A percentile compares a stretch with the other conserved stretches of the same genome.
phyloP scores from a whole-genome alignment of 352 stramenopile species.

The Pythium utonaiense region DNA sequence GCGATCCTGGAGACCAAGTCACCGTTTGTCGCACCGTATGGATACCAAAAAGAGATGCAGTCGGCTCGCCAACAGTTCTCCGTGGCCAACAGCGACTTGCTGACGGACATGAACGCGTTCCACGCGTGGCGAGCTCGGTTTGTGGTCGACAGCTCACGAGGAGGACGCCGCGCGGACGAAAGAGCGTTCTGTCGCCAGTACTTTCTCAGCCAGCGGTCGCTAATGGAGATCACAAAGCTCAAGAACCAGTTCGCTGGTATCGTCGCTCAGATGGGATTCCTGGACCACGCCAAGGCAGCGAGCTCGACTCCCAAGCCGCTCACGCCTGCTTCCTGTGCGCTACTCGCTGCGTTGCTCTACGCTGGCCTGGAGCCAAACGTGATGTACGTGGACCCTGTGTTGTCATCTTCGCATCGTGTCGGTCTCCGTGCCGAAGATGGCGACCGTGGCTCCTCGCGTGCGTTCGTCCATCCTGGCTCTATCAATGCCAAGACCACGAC shows the following conservation, averaged over 20 bases:
- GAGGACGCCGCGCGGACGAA: conserved; percentile 22
- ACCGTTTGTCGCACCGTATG: conserved; percentile 78
- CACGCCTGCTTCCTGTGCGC: conserved; percentile 43
- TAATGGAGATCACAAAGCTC: conserved; percentile 68
- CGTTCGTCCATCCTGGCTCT: conserved; percentile 67
- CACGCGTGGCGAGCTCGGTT: conserved; percentile 41
- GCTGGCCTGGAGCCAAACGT: conserved; percentile 91
- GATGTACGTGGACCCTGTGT: conserved; percentile 59
- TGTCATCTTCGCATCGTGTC: conserved; percentile 24
- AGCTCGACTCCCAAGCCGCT: conserved; percentile 24
- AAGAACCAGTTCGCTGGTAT: conserved; percentile 73
- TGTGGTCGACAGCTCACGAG: neutral
- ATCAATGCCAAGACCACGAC: conserved; percentile 62
- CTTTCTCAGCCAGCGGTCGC: conserved; percentile 52
- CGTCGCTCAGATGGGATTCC: conserved; percentile 65
- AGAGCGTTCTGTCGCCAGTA: conserved; percentile 67
- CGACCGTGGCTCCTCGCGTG: conserved; percentile 41
- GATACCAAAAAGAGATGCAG: conserved; percentile 66
- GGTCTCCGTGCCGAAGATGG: conserved; percentile 21
- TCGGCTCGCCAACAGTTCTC: conserved; percentile 53
- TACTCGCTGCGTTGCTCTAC: conserved; percentile 69
- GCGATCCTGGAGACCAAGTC: conserved; percentile 78
- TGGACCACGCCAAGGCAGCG: conserved; percentile 16
- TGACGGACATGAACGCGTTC: conserved; percentile 81
- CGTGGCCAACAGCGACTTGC: conserved; percentile 56